Conservation (phyloP, 2,329 filamentous ascomycete genomes). For the Calonectria pauciramosa region DNA sequence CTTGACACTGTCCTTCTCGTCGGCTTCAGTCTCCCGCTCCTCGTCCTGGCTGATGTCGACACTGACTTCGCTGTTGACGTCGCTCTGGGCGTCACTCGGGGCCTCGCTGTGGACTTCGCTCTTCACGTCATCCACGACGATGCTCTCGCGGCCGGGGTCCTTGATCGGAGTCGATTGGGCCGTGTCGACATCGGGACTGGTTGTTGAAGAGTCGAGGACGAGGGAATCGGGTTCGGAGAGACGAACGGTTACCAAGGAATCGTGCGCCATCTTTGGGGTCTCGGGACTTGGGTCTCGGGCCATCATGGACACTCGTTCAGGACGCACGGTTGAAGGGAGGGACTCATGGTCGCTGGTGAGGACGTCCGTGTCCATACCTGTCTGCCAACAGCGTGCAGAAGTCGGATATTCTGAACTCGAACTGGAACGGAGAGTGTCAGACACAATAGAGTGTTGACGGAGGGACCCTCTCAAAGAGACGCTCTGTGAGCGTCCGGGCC, state of each 20-base stretch:
- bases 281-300: constrained; percentile 44
- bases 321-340: constrained; percentile 41
- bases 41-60: constrained; percentile 3
- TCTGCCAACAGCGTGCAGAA: constrained; percentile 35
- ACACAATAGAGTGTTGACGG: constrained; percentile 44
- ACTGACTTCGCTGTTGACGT: constrained; percentile 15
- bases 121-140: constrained; percentile 11
- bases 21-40: constrained; percentile 34
- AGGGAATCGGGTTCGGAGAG: constrained; percentile 74
- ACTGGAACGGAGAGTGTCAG: constrained; percentile 47
- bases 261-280: constrained; percentile 62
- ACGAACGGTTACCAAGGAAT: constrained; percentile 84
- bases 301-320: constrained; percentile 40
- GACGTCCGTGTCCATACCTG: constrained; percentile 48
- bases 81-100: constrained; percentile 4
- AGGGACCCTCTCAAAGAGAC: constrained; percentile 39
- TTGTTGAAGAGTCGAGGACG: constrained; percentile 54
- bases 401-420: constrained; percentile 31
- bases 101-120: background rate
- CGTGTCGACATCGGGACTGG: constrained; percentile 32
- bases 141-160: constrained; percentile 24
- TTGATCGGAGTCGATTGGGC: constrained; percentile 46
- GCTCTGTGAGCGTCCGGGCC: constrained; percentile 27
- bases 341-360: constrained; percentile 44
- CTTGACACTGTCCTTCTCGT: constrained; percentile 5